A percentile compares a stretch with the other conserved stretches of the same genome.
Conservation (phyloP, 257 asterid genomes). For the Solanum sparsipilum region DNA sequence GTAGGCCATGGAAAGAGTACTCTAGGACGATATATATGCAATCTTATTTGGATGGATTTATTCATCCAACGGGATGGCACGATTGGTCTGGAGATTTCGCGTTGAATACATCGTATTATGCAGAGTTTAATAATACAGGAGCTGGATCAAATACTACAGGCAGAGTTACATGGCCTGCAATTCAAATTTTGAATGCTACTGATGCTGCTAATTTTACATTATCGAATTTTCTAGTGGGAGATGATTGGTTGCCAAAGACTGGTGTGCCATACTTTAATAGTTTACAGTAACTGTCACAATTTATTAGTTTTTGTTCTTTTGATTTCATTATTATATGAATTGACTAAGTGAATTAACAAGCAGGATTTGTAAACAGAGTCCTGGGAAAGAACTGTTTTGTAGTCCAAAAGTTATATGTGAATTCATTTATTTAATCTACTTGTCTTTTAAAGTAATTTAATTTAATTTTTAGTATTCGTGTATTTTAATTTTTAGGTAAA, state of each 20-base stretch:
- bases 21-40: constrained; percentile 54
- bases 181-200: constrained; percentile 21
- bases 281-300: constrained; percentile 1
- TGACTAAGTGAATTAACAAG: neutral
- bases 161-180: constrained; percentile 72
- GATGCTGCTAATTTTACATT: constrained; percentile 57
- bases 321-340: neutral
- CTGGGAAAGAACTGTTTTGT: neutral
- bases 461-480: too few relatives aligned
- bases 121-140: constrained; percentile 47
- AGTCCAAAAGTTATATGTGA: neutral
- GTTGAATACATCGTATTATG: constrained; percentile 55
- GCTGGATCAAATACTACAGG: constrained; percentile 39
- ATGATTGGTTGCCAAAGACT: constrained; percentile 47
- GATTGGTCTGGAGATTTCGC: constrained; percentile 64
- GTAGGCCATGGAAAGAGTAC: constrained; percentile 77
- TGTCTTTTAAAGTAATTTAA: neutral
- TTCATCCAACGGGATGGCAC: constrained; percentile 50
- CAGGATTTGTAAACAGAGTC: neutral
- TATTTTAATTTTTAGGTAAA: too few relatives aligned
- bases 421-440: neutral
- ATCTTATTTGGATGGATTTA: constrained; percentile 25
- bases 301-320: neutral
- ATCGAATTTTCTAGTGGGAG: constrained; percentile 34
- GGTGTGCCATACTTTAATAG: constrained; percentile 41